Evolutionary conservation across 2,329 filamentous ascomycete species (phyloP), one percentile per base, ranked within the genome.

Genomic region (Aschersonia sp.): DNA sequence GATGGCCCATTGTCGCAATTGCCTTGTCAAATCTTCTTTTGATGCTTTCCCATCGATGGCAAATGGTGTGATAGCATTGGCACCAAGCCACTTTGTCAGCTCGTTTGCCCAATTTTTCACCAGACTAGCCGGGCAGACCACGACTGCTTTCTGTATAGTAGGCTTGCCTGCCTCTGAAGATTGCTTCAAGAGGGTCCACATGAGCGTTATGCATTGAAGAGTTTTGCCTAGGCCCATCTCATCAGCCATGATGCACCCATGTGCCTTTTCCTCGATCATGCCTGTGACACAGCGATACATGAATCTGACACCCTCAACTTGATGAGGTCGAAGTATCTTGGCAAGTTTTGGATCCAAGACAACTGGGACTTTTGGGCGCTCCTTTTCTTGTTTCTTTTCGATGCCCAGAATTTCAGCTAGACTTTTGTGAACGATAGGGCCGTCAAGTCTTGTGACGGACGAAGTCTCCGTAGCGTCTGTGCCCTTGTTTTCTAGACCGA

Each of bases 181-280:
- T 60, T 98, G 92, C 63, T 96, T 97, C 12, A 98, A 69, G 1
- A 98, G 68, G 1, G 92, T 98, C 92, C 92, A 98, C 73, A 98
- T 83, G 45, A 98, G 75, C 0, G 92, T 79, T 58, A 98, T 98
- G 64, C 92, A 98, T 70, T 98, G 92, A 42, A 98, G 68, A 14
- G 92, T 98, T 68, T 98, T 98, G 49, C 92, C 92, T 32, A 98
- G 70, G 56, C 92, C 92, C 92, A 98, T 98, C 62, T 96, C 92
- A 62, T 98, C 92, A 47, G 92, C 92, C 92, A 98, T 98, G 62
- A 98, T 98, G 66, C 92, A 98, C 2, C 92, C 92, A 63, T 96
- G 86, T 45, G 92, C 92, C 57, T 90, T 90, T 39, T 84, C 76
- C 57, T 97, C 92, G 48, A 97, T 85, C 73, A 97, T 76, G n/a